Evolutionary conservation across 2,329 filamentous ascomycete species (phyloP).

Genomic region (Pestalotiopsis sp.): DNA sequence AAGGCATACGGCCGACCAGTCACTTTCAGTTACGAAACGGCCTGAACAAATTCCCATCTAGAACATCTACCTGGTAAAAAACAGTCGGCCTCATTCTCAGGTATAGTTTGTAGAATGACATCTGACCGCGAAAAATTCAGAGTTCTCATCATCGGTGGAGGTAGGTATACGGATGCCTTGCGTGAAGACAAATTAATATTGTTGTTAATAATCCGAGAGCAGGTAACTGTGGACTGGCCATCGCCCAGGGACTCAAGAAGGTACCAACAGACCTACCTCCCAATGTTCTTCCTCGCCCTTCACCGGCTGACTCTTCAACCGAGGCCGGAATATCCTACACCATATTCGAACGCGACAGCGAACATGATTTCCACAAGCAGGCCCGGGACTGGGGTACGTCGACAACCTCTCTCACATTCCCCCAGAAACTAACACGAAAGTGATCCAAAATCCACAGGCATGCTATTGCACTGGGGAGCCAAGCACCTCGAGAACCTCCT

Average conservation of each 20-base stretch:
- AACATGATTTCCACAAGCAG: neutral
- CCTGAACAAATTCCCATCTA: no score
- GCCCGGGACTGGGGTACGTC: neutral
- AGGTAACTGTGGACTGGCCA: neutral
- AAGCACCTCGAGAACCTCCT: neutral
- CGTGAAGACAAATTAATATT: neutral
- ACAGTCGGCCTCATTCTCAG: no score
- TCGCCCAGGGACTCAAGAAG: neutral
- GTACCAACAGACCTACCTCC: neutral
- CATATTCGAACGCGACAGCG: slow-evolving; percentile 1
- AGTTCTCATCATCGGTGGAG: neutral
- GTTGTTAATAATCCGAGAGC: neutral
- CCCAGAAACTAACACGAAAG: neutral
- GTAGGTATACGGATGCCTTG: neutral
- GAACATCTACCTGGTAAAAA: no score
- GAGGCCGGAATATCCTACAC: neutral
- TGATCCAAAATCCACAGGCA: neutral
- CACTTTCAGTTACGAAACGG: no score
- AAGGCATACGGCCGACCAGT: no score
- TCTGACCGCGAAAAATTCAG: neutral
- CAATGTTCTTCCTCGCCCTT: neutral
- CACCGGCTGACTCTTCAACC: neutral
- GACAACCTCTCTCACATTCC: neutral
- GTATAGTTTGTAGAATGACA: neutral
- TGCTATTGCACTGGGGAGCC: slow-evolving; percentile 1